These are phyloP conservation scores for Dendrobium chrysotoxum DNA, from an alignment of 106 monocot genomes.

Conservation along the genomic window DNA sequence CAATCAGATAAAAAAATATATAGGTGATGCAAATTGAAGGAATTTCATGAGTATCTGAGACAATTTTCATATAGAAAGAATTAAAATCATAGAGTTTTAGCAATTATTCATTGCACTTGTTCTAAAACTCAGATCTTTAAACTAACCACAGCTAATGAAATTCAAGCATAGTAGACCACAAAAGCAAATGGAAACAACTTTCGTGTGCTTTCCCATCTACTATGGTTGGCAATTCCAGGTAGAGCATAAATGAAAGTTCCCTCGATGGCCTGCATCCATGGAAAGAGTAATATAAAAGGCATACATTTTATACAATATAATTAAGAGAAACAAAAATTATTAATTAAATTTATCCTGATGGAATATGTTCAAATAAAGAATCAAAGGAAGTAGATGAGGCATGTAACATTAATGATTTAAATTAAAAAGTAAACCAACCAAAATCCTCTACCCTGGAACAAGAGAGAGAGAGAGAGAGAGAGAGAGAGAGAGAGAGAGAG, in stretches of 20 bases:
- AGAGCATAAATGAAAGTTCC: not conserved
- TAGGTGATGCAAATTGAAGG: not conserved
- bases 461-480: not conserved
- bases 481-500: not conserved
- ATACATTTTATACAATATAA: not conserved
- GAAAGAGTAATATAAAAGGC: not conserved
- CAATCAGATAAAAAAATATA: slow-evolving; percentile 1
- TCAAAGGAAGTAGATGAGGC: not conserved
- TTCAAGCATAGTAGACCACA: slow-evolving; percentile 4
- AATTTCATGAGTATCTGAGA: not conserved
- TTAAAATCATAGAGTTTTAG: not conserved
- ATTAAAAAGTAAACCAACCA: not conserved
- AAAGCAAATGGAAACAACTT: not conserved
- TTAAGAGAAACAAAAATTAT: not conserved
- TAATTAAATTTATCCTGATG: not conserved
- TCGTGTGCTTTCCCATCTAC: not conserved
- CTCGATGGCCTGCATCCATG: not conserved
- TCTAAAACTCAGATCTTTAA: not conserved
- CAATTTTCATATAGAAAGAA: not conserved
- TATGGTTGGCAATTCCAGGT: not conserved
- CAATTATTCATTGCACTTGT: not conserved
- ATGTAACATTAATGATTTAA: not conserved
- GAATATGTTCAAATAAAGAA: not conserved
- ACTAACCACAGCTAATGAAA: slow-evolving; percentile 6
- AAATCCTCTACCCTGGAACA: not conserved